phyloP scores from a whole-genome alignment of 306 rosid species.

The Aeschynomene evenia region DNA sequence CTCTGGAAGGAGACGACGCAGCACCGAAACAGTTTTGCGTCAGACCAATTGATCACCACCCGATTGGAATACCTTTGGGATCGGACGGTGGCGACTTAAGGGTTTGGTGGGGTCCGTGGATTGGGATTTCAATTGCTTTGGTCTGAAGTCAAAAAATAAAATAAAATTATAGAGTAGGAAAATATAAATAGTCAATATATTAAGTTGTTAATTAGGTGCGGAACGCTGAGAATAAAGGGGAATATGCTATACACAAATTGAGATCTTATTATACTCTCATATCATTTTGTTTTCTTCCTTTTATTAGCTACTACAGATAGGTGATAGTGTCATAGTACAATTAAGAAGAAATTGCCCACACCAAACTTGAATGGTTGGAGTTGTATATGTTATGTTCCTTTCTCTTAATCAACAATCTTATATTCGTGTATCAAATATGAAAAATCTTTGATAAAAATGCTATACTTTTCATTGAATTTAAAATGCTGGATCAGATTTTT shows the following conservation, averaged over 20 bases:
- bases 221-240: not conserved
- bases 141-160: conserved; percentile 30
- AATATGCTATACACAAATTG: conserved; percentile 11
- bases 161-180: not conserved
- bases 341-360: too few species aligned
- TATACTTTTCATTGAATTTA: too few species aligned
- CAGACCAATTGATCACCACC: conserved; percentile 20
- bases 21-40: conserved; percentile 21
- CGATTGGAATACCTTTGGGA: conserved; percentile 11
- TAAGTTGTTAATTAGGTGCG: not conserved
- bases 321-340: too few species aligned
- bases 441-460: too few species aligned
- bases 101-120: not conserved
- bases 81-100: conserved; percentile 22
- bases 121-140: conserved; percentile 21
- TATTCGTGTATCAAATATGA: too few species aligned
- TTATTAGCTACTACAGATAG: too few species aligned
- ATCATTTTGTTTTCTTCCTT: not conserved
- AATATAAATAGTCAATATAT: not conserved
- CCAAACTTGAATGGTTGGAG: too few species aligned
- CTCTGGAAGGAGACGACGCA: conserved; percentile 44
- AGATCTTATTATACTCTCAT: not conserved
- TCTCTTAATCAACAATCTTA: too few species aligned
- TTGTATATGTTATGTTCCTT: too few species aligned
- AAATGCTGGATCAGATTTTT: too few species aligned